Base-by-base conservation (phyloP, 176 grass and related monocot species). In the Triticum timopheevii region DNA sequence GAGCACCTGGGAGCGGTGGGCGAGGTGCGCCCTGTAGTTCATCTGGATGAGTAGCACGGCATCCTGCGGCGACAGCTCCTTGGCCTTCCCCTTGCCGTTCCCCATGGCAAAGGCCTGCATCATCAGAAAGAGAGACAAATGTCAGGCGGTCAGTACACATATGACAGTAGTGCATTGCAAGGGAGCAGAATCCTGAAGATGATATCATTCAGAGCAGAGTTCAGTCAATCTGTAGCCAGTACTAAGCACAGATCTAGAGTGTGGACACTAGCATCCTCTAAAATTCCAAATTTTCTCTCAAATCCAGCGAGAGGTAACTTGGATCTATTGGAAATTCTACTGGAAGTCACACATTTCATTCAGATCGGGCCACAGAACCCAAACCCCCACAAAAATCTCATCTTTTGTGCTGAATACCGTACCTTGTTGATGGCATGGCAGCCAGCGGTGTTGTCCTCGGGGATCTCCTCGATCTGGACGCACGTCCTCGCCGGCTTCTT, bases 391-490 rank as follows among this genome's bases (percentile, higher is more conserved):
- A 47, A 17, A 84, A 76, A 63, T 10, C n/a, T 10, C n/a, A 86
- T 49, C 65, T 75, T 58, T 72, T 31, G 31, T 31, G 31, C 3
- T 31, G 31, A 1, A 3, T 31, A 31, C 31, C 31, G 31, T 31
- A 31, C 31, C 93, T 95, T 95, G 84, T 84, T 82, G 65, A 95
- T 89, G 86, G 93, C 93, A 35, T 80, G 49, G 70, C 81, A 58
- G 6, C 83, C 91, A 0, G 76, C 25, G 25, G 82, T 82, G 49
- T 88, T 85, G 40, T 88, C 87, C 13, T 94, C 78, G 8, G 88
- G 71, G 81, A 94, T 92, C 87, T 94, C 92, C 89, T 89, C 81
- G 76, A 92, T 87, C 61, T 63, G 44, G 85, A 92, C 49, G 82
- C 74, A 88, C 76, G 73, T 78, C 34, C 62, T 82, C 25, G 13